Percentiles rank a stretch among this genome's conserved stretches.
Evolutionary conservation across 2,329 filamentous ascomycete species (phyloP).

Genomic region (Aspergillus sp.): DNA sequence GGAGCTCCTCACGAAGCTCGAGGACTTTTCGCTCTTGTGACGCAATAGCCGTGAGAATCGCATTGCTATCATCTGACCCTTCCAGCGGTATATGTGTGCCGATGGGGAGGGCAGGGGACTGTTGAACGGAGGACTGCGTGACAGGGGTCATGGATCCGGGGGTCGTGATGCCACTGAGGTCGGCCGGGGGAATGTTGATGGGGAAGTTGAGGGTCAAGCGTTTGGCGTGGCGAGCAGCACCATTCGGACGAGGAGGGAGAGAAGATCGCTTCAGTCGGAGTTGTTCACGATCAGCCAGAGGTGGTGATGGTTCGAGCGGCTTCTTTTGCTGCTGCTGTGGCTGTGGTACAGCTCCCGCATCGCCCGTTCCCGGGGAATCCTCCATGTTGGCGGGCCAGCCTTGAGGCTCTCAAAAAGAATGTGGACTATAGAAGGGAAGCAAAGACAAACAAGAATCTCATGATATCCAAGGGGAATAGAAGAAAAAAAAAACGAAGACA

Average conservation of each 20-base stretch:
- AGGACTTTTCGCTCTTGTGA: slow-evolving; percentile 87
- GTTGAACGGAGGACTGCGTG: slow-evolving; percentile 26
- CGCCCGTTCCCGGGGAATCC: slow-evolving; percentile 25
- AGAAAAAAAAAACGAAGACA: slow-evolving; percentile 1
- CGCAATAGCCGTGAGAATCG: slow-evolving; percentile 84
- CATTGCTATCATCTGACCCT: slow-evolving; percentile 49
- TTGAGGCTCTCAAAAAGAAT: slow-evolving; percentile 6
- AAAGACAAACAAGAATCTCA: no score
- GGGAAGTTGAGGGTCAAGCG: slow-evolving; percentile 45
- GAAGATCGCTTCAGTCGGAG: slow-evolving; percentile 26
- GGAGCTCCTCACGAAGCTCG: slow-evolving; percentile 86
- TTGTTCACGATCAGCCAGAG: slow-evolving; percentile 4
- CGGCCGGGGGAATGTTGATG: slow-evolving; percentile 32
- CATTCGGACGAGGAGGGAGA: slow-evolving; percentile 28
- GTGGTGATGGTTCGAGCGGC: background rate
- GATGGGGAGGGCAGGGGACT: slow-evolving; percentile 23
- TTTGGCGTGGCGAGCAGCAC: slow-evolving; percentile 38
- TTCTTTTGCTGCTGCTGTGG: background rate
- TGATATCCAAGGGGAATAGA: background rate
- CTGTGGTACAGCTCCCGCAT: slow-evolving; percentile 21
- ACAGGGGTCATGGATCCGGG: slow-evolving; percentile 28
- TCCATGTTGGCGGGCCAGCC: slow-evolving; percentile 27
- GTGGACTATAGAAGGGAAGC: slow-evolving; percentile 1
- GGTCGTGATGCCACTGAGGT: slow-evolving; percentile 21
- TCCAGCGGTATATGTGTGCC: slow-evolving; percentile 24